Evolutionary conservation across 768 basidiomycete species (phyloP), one percentile per base, ranked within the genome.

Genomic region (Paxillus ammoniavirescens): DNA sequence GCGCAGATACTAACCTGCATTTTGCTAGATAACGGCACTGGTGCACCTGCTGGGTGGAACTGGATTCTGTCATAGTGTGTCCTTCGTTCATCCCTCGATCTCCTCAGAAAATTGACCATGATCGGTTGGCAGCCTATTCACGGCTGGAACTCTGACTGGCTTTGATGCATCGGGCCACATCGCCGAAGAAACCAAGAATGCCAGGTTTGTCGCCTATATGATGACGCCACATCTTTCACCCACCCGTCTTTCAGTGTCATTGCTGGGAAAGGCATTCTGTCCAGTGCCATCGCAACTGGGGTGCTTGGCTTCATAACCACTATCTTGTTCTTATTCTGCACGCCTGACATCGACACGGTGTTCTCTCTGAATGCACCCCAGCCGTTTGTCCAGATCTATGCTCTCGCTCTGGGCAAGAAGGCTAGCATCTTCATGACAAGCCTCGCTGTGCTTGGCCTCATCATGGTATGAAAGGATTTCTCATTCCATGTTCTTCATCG

Each of bases 81-180:
- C 4, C 36, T 17, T 53, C 13, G 40, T 33, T 31, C 23, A 49
- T 47, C 18, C 4, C 23, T 9, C 47, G 18, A 14, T 42, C 13
- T 2, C 1, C 47, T 17, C 38, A 43, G 21, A 35, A 8, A 41
- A 8, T 49, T 42, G 9, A 60, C 36, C 2, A 8, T 30, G 15
- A 10, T 53, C 84, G 79, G 75, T 76, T 87, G 23, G 86, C 51
- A 91, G 89, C 76, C 76, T 95, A 18, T 93, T 92, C 70, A 89
- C 91, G 1, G 84, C 92, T 0, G 91, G 93, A 10, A 91, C 88
- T 0, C 73, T 96, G 74, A 93, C 89, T 4, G 94, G 94, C 7
- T 96, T 94, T 64, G 93, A 96, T 66, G 91, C 91, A 2, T 83
- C 87, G 15, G 91, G 91, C 1, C 91, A 93, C 57, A 84, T 93